Conservation (phyloP, 1,284 basidiomycete species). For the Cutaneotrichosporon sp. region DNA sequence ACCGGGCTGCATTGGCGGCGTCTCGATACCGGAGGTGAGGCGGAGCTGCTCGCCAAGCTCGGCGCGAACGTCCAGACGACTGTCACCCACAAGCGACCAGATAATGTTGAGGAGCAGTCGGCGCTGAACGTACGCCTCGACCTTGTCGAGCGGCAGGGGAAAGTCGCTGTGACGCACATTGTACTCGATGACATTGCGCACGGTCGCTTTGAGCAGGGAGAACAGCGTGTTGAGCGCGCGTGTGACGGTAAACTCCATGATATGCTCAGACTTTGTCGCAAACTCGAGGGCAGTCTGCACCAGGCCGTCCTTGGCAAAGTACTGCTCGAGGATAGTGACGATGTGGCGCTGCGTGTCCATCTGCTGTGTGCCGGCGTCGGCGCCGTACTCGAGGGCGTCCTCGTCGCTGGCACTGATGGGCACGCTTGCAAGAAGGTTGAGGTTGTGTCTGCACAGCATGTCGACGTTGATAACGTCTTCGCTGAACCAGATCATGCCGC, state of each 20-base stretch:
- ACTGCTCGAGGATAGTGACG: slow-evolving; percentile 68
- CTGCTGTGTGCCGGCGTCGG: slow-evolving; percentile 51
- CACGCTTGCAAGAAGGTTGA: slow-evolving; percentile 67
- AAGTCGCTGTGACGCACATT: slow-evolving; percentile 93
- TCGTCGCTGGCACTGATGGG: slow-evolving; percentile 91
- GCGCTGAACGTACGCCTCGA: slow-evolving; percentile 86
- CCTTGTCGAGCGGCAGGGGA: slow-evolving; percentile 72
- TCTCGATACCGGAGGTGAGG: slow-evolving; percentile 79
- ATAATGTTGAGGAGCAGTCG: slow-evolving; percentile 88
- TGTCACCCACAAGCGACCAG: slow-evolving; percentile 98
- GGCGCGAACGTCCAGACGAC: slow-evolving; percentile 79
- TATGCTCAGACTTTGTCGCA: slow-evolving; percentile 81
- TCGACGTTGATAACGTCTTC: slow-evolving; percentile 84
- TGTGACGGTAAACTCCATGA: slow-evolving; percentile 95
- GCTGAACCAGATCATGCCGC: slow-evolving; percentile 99
- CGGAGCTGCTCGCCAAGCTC: slow-evolving; percentile 85
- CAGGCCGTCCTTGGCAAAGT: slow-evolving; percentile 76
- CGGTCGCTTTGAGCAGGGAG: slow-evolving; percentile 93
- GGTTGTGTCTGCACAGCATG: slow-evolving; percentile 90
- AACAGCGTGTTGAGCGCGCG: slow-evolving; percentile 93
- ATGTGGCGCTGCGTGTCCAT: slow-evolving; percentile 71
- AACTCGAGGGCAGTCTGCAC: slow-evolving; percentile 72
- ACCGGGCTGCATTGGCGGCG: slow-evolving; percentile 69
- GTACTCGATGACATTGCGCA: slow-evolving; percentile 89
- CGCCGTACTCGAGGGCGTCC: slow-evolving; percentile 58